A percentile compares a stretch with the other conserved stretches of the same genome.
Evolutionary conservation across 2,329 filamentous ascomycete species (phyloP).

Genomic region (Fonsecaea erecta): DNA sequence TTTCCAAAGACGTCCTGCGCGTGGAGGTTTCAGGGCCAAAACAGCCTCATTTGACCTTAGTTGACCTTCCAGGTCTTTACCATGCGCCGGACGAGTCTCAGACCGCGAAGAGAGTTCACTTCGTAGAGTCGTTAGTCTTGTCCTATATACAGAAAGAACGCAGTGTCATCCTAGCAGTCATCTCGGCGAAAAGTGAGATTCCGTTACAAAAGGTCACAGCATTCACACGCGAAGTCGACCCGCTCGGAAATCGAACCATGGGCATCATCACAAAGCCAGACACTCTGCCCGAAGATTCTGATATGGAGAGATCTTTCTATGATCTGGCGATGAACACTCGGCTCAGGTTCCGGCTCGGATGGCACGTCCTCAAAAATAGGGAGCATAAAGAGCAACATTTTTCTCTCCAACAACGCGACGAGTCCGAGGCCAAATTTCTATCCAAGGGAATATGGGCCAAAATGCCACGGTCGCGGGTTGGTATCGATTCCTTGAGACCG

Average conservation of each 20-base stretch:
- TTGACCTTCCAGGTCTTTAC: conserved; percentile 54
- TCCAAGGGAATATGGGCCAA: conserved; percentile 31
- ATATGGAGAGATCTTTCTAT: conserved; percentile 44
- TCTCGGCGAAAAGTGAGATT: conserved; percentile 50
- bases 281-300: conserved; percentile 43
- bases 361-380: conserved; percentile 41
- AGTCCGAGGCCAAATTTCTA: conserved; percentile 36
- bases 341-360: conserved; percentile 38
- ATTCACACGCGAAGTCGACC: conserved; percentile 40
- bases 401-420: conserved; percentile 30
- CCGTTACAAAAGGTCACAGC: conserved; percentile 49
- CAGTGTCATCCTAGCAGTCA: conserved; percentile 55
- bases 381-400: conserved; percentile 29
- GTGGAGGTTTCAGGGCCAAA: conserved; percentile 50
- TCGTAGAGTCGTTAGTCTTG: conserved; percentile 55
- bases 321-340: conserved; percentile 47
- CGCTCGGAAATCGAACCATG: conserved; percentile 25
- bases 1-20: conserved; percentile 51
- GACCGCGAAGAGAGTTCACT: conserved; percentile 52
- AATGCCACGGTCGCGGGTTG: conserved; percentile 30
- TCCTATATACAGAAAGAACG: conserved; percentile 49
- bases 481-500: conserved; percentile 32
- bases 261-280: conserved; percentile 33
- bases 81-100: conserved; percentile 38
- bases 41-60: conserved; percentile 48